These are phyloP conservation scores for Kluyveromyces nonfermentans DNA, from an alignment of 805 yeast genomes.

Conservation along the genomic window DNA sequence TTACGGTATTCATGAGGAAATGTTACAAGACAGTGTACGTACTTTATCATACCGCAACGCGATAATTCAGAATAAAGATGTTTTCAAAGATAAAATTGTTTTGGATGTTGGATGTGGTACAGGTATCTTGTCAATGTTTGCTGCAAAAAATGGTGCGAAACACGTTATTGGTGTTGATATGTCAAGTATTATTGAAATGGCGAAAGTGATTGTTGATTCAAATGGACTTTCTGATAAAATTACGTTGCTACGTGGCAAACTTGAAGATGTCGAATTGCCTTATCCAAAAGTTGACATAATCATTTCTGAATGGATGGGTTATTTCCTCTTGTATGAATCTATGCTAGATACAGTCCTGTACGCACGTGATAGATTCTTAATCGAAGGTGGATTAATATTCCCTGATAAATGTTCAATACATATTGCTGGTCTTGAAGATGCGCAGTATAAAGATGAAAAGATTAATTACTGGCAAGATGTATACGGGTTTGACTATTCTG, in stretches of 20 bases:
- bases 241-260: constrained; percentile 81
- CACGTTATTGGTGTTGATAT: constrained; percentile 96
- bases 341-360: constrained; percentile 93
- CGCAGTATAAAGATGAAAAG: constrained; percentile 83
- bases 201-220: constrained; percentile 72
- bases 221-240: constrained; percentile 83
- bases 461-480: constrained; percentile 93
- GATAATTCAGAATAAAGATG: constrained; percentile 76
- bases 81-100: constrained; percentile 88
- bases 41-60: constrained; percentile 89
- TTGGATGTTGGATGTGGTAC: constrained; percentile 99
- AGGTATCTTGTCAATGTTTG: constrained; percentile 95
- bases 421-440: constrained; percentile 89
- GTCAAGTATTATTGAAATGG: constrained; percentile 94
- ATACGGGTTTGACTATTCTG: constrained; percentile 92
- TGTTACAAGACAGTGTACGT: constrained; percentile 92
- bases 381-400: constrained; percentile 76
- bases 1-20: constrained; percentile 96
- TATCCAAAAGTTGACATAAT: constrained; percentile 87
- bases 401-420: constrained; percentile 90
- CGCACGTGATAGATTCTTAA: constrained; percentile 85
- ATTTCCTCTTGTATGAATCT: constrained; percentile 88
- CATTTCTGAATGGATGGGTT: constrained; percentile 99
- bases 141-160: constrained; percentile 97
- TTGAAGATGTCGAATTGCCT: constrained; percentile 87